Percentiles rank a stretch among this genome's conserved stretches.
Evolutionary conservation across 768 basidiomycete species (phyloP).

Genomic region (Boletus rex-veris): DNA sequence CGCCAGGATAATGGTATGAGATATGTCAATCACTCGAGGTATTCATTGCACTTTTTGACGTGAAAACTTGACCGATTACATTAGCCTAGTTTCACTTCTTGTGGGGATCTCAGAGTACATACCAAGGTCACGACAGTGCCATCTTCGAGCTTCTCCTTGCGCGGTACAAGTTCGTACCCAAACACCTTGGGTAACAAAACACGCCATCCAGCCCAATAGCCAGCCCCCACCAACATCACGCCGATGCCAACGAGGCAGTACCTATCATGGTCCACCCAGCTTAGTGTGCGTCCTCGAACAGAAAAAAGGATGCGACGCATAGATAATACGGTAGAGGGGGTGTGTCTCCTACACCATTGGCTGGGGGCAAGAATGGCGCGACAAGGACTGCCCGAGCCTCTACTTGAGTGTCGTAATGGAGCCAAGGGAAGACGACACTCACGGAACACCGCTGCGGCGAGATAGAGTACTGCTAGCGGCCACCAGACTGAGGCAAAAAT

Average conservation of each 20-base stretch:
- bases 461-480: conserved; percentile 51
- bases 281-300: background rate
- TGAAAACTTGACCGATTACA: background rate
- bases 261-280: conserved; percentile 19
- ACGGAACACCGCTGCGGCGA: conserved; percentile 49
- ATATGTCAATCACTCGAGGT: background rate
- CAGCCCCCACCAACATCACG: conserved; percentile 41
- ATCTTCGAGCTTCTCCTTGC: conserved; percentile 46
- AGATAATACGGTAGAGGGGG: conserved; percentile 62
- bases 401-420: background rate
- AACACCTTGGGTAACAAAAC: conserved; percentile 47
- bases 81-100: background rate
- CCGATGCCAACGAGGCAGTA: conserved; percentile 53
- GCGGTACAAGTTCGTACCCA: conserved; percentile 44
- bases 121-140: conserved; percentile 55
- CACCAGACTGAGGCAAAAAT: conserved; percentile 40
- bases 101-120: conserved; percentile 11
- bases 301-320: conserved; percentile 34
- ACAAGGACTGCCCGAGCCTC: conserved; percentile 40
- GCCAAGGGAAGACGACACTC: conserved; percentile 16
- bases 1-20: too few species aligned
- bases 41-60: background rate
- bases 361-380: conserved; percentile 52
- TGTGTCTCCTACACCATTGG: conserved; percentile 55
- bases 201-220: conserved; percentile 56